phyloP scores from a whole-genome alignment of 352 stramenopile genomes.

The Globisporangium emineosum region DNA sequence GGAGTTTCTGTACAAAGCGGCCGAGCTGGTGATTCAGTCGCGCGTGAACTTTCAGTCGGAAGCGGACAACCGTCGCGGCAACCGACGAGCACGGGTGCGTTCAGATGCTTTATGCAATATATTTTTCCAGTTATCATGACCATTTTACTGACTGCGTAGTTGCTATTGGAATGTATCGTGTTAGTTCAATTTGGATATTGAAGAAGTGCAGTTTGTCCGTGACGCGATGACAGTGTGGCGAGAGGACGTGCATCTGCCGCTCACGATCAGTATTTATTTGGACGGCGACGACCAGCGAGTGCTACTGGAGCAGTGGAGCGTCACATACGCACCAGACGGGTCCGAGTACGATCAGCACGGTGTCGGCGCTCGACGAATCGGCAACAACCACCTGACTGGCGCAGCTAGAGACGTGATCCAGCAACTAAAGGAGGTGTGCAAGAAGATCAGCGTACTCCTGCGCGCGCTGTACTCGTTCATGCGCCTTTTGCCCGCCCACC shows the following conservation, averaged over 20 bases:
- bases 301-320: conserved; percentile 75
- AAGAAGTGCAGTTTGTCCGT: conserved; percentile 65
- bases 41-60: conserved; percentile 68
- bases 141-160: neutral
- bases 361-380: neutral
- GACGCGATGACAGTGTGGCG: conserved; percentile 66
- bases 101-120: neutral
- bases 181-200: conserved; percentile 84
- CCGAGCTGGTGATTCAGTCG: conserved; percentile 81
- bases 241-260: conserved; percentile 64
- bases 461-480: conserved; percentile 77
- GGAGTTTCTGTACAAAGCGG: conserved; percentile 81
- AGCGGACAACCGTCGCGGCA: conserved; percentile 33
- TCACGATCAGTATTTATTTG: conserved; percentile 70
- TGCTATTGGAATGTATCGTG: neutral
- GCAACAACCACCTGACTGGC: conserved; percentile 18
- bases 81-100: conserved; percentile 59
- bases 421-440: conserved; percentile 78
- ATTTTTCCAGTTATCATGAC: neutral
- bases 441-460: conserved; percentile 72
- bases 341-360: conserved; percentile 22
- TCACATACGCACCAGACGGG: conserved; percentile 46
- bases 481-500: conserved; percentile 65
- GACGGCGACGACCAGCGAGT: conserved; percentile 46
- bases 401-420: conserved; percentile 69